phyloP scores from a whole-genome alignment of 2,329 filamentous ascomycete species.

The Fusarium tupiense region DNA sequence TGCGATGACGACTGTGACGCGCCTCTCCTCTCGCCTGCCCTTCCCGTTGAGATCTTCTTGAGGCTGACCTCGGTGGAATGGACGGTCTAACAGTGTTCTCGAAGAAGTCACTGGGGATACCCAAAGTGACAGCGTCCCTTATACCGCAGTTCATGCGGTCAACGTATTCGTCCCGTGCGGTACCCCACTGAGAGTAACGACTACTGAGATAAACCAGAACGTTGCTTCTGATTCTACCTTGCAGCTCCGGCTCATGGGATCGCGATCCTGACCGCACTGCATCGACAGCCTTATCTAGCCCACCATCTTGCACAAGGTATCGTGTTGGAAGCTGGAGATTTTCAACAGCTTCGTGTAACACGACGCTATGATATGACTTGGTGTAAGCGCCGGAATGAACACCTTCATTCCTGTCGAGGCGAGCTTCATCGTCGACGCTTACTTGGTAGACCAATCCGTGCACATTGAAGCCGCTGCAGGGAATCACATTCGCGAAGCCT shows the following conservation, averaged over 20 bases:
- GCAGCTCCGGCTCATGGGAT: neutral
- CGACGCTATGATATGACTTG: neutral
- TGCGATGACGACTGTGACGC: neutral
- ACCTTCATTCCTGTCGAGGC: neutral
- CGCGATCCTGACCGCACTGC: neutral
- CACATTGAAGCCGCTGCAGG: neutral
- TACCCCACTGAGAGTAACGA: neutral
- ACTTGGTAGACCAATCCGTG: neutral
- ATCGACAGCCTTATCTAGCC: neutral
- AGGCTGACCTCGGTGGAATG: neutral
- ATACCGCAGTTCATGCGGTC: neutral
- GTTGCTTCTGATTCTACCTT: neutral
- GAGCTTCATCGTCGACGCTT: neutral
- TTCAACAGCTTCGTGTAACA: neutral
- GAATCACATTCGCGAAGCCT: neutral
- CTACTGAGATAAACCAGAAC: neutral
- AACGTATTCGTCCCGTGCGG: neutral
- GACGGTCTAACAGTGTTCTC: neutral
- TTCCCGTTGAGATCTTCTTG: neutral
- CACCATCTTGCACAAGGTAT: neutral
- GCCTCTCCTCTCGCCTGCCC: neutral
- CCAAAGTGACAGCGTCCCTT: neutral
- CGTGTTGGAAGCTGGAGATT: neutral
- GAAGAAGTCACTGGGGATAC: neutral
- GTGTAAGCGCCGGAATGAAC: neutral